phyloP scores from a whole-genome alignment of 1,284 basidiomycete genomes.

The Polyporus tsugae region DNA sequence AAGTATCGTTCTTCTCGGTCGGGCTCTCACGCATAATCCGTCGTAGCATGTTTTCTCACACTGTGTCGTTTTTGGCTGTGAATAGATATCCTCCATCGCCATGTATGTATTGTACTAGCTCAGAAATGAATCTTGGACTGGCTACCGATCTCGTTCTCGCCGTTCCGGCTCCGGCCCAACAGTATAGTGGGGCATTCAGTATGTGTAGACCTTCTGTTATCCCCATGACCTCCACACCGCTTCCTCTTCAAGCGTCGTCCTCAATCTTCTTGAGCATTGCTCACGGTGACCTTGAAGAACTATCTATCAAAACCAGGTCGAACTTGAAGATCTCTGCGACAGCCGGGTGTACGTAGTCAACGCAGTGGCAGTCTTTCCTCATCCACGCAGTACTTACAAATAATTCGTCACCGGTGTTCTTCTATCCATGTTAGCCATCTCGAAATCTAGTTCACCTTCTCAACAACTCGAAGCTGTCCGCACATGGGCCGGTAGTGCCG shows the following conservation, averaged over 20 bases:
- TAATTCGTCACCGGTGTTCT: too few relatives aligned
- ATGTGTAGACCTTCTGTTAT: not conserved
- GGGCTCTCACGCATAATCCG: conserved; percentile 9
- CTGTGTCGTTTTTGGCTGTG: conserved; percentile 13
- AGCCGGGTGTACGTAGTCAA: too few relatives aligned
- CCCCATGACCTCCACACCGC: not conserved
- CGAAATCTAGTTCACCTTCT: too few relatives aligned
- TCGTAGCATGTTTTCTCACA: conserved; percentile 16
- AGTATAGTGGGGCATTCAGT: not conserved
- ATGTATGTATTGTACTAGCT: conserved; percentile 16
- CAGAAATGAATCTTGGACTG: not conserved
- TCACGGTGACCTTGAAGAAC: too few relatives aligned
- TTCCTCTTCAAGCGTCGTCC: not conserved
- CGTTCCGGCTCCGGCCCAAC: not conserved
- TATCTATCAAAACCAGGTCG: not conserved
- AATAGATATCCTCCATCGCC: conserved; percentile 12
- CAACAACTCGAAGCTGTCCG: too few relatives aligned
- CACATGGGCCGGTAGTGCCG: too few relatives aligned
- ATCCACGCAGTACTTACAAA: too few relatives aligned
- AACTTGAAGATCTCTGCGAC: too few relatives aligned
- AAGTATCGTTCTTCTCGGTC: conserved; percentile 3
- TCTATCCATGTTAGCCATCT: too few relatives aligned
- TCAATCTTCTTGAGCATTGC: not conserved
- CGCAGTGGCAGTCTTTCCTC: too few relatives aligned
- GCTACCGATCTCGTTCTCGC: not conserved